These are phyloP conservation scores for Wickerhamia fluorescens DNA, from an alignment of 805 yeast species.

Conservation along the genomic window DNA sequence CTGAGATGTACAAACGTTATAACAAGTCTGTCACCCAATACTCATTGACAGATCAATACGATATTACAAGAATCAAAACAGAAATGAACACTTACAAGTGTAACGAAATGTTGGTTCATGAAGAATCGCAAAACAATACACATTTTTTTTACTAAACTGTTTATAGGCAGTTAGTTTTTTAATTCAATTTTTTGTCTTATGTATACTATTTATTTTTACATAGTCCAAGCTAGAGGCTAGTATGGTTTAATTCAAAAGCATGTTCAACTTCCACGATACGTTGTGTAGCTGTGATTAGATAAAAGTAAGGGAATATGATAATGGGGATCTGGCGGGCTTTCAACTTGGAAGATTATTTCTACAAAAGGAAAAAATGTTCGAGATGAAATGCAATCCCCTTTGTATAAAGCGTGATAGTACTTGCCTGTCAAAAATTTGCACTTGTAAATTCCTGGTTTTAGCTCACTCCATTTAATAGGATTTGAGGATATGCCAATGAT, in stretches of 20 bases:
- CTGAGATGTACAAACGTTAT: conserved; percentile 47
- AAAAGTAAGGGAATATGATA: conserved; percentile 85
- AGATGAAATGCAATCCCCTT: conserved; percentile 11
- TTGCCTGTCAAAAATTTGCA: conserved; percentile 70
- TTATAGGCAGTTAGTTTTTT: too few relatives aligned
- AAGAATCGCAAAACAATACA: conserved; percentile 50
- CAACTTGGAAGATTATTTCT: conserved; percentile 68
- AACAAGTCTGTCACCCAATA: conserved; percentile 47
- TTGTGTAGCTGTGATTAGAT: conserved; percentile 82
- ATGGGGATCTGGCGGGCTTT: conserved; percentile 64
- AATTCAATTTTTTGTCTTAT: too few relatives aligned
- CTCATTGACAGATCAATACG: conserved; percentile 41
- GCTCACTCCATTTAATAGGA: conserved; percentile 34
- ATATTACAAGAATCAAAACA: conserved; percentile 49
- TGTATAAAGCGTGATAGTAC: conserved; percentile 40
- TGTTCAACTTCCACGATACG: conserved; percentile 78
- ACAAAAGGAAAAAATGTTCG: conserved; percentile 81
- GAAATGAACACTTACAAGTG: conserved; percentile 62
- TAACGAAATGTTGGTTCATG: conserved; percentile 63
- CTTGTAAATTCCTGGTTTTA: conserved; percentile 62
- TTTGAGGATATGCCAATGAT: conserved; percentile 17
- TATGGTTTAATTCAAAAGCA: too few relatives aligned
- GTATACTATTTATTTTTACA: too few relatives aligned
- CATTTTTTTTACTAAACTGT: conserved; percentile 48
- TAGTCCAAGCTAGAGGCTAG: too few relatives aligned